These are phyloP conservation scores for Pseudozyma sp. DNA, from an alignment of 1,284 basidiomycete genomes.

Conservation along the genomic window DNA sequence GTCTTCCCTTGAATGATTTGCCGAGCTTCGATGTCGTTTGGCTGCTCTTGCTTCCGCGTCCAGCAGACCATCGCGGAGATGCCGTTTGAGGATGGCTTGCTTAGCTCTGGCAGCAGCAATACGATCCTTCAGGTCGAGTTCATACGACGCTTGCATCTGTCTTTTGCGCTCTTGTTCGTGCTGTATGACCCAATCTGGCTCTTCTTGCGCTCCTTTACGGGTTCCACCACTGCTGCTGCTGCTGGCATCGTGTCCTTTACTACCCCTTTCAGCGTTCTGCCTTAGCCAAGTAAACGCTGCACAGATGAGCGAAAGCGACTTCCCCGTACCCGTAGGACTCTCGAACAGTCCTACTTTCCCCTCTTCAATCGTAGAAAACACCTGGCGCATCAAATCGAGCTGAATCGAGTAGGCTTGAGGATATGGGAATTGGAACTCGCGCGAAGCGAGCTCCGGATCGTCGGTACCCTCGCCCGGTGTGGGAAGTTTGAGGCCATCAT, in stretches of 20 bases:
- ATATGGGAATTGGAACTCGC: slow-evolving; percentile 61
- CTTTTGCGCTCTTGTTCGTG: slow-evolving; percentile 67
- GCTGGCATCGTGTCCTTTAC: slow-evolving; percentile 11
- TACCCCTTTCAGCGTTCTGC: slow-evolving; percentile 55
- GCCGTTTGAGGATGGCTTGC: slow-evolving; percentile 44
- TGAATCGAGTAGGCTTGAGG: slow-evolving; percentile 84
- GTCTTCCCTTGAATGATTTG: not conserved
- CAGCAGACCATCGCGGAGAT: slow-evolving; percentile 9
- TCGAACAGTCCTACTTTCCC: slow-evolving; percentile 78
- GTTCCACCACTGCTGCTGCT: slow-evolving; percentile 13
- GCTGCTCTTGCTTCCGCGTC: slow-evolving; percentile 16
- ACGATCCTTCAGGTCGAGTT: slow-evolving; percentile 66
- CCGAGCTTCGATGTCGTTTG: slow-evolving; percentile 21
- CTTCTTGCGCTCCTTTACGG: slow-evolving; percentile 24
- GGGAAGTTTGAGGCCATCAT: slow-evolving; percentile 19
- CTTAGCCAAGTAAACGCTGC: slow-evolving; percentile 69
- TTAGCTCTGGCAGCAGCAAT: slow-evolving; percentile 53
- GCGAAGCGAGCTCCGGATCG: slow-evolving; percentile 24
- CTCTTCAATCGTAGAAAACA: slow-evolving; percentile 83
- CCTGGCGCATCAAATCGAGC: slow-evolving; percentile 84
- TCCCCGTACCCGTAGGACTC: slow-evolving; percentile 72
- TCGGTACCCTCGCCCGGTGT: slow-evolving; percentile 12
- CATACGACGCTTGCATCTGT: slow-evolving; percentile 57
- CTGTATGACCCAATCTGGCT: slow-evolving; percentile 70
- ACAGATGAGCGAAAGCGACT: slow-evolving; percentile 70